These are phyloP conservation scores for Epicoccum sorghinum DNA, from an alignment of 2,329 filamentous ascomycete genomes.

Conservation along the genomic window DNA sequence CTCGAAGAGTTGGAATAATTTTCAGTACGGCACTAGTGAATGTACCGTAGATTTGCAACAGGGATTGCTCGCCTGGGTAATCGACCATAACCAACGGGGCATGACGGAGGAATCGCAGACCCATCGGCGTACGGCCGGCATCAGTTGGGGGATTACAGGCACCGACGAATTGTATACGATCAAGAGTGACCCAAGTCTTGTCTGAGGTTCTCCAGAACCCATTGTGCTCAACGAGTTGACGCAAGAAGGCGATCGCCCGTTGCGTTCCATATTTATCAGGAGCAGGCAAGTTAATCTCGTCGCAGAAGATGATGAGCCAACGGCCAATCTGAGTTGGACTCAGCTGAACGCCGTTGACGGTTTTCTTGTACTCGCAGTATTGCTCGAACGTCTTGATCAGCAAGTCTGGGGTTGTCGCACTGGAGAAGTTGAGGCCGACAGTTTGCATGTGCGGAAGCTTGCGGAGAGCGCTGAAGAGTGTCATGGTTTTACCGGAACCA, in stretches of 20 bases:
- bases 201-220: constrained; percentile 98
- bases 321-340: constrained; percentile 95
- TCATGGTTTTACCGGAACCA: constrained; percentile 99
- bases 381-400: constrained; percentile 99
- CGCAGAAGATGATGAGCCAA: constrained; percentile 98
- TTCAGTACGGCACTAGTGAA: constrained; percentile 97
- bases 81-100: constrained; percentile 99
- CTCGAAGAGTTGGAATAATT: constrained; percentile 91
- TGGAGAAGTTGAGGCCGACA: constrained; percentile 98
- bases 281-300: constrained; percentile 98
- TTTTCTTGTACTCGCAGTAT: constrained; percentile 99
- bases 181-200: constrained; percentile 96
- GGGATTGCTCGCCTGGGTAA: constrained; percentile 92
- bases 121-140: constrained; percentile 93
- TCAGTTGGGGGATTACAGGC: constrained; percentile 98
- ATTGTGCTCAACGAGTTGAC: constrained; percentile 97
- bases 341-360: constrained; percentile 91
- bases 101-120: constrained; percentile 90
- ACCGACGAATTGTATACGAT: constrained; percentile 98
- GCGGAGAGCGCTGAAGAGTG: constrained; percentile 92
- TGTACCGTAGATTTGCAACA: constrained; percentile 97
- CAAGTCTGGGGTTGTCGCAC: constrained; percentile 95
- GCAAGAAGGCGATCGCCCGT: constrained; percentile 93
- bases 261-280: constrained; percentile 98
- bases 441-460: constrained; percentile 99